Conservation (phyloP, 805 yeast species). For the Metschnikowia henanensis region DNA sequence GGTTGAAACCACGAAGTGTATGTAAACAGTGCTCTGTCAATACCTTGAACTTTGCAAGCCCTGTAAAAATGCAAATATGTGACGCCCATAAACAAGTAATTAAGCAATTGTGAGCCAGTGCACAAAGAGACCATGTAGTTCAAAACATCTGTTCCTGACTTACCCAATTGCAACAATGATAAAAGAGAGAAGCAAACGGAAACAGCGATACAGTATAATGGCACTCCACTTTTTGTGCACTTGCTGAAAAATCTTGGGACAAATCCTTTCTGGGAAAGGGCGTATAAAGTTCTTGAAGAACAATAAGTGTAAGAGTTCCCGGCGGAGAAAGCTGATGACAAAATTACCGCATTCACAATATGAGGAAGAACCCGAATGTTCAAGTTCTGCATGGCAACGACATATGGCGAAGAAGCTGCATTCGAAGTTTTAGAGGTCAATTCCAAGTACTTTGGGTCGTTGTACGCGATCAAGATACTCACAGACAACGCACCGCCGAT, state of each 20-base stretch:
- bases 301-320: slow-evolving; percentile 24
- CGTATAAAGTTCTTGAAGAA: slow-evolving; percentile 21
- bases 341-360: slow-evolving; percentile 20
- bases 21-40: slow-evolving; percentile 37
- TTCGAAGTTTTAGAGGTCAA: slow-evolving; percentile 16
- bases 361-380: slow-evolving; percentile 19
- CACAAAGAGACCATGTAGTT: slow-evolving; percentile 23
- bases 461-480: slow-evolving; percentile 32
- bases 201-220: slow-evolving; percentile 20
- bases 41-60: slow-evolving; percentile 23
- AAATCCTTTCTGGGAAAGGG: slow-evolving; percentile 20
- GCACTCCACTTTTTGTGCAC: slow-evolving; percentile 20
- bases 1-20: slow-evolving; percentile 46
- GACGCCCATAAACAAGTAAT: slow-evolving; percentile 21
- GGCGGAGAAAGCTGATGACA: slow-evolving; percentile 22
- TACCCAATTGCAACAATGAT: slow-evolving; percentile 21
- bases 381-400: slow-evolving; percentile 24
- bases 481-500: slow-evolving; percentile 45
- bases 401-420: slow-evolving; percentile 23
- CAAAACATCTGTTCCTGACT: slow-evolving; percentile 18
- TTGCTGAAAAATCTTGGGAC: slow-evolving; percentile 18
- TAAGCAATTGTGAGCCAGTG: slow-evolving; percentile 23
- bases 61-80: slow-evolving; percentile 23
- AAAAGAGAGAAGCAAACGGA: slow-evolving; percentile 20
- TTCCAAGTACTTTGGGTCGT: slow-evolving; percentile 19